Evolutionary conservation across 106 monocot species (phyloP).

Genomic region (Acanthochlamys bracteata): DNA sequence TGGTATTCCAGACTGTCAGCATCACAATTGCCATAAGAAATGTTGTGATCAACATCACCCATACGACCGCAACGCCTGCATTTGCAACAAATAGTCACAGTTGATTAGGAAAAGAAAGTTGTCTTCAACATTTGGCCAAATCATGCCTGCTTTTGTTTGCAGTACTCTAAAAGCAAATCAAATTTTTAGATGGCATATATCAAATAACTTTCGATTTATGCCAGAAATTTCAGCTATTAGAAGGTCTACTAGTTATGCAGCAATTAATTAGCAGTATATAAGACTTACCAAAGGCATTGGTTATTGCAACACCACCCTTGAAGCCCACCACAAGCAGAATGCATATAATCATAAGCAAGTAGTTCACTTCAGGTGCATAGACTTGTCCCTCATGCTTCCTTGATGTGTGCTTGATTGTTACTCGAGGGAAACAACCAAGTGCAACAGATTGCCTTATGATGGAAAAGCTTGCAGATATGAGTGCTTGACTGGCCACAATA

Average conservation of each 20-base stretch:
- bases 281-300: constrained; percentile 44
- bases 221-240: no score
- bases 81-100: neutral
- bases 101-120: neutral
- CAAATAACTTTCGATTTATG: no score
- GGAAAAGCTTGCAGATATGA: constrained; percentile 67
- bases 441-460: constrained; percentile 54
- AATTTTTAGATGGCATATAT: no score
- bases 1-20: constrained; percentile 44
- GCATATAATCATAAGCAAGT: constrained; percentile 47
- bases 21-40: constrained; percentile 40
- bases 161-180: neutral
- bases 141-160: neutral
- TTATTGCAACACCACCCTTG: constrained; percentile 43
- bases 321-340: constrained; percentile 42
- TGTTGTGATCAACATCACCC: constrained; percentile 65
- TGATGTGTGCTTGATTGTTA: constrained; percentile 57
- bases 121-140: neutral
- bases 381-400: constrained; percentile 44
- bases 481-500: constrained; percentile 53
- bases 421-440: constrained; percentile 62
- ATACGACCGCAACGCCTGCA: constrained; percentile 59
- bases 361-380: constrained; percentile 55
- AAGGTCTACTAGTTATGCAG: no score
- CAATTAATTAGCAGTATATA: no score